phyloP scores from a whole-genome alignment of 805 yeast genomes.

The Tetrapisispora iriomotensis region DNA sequence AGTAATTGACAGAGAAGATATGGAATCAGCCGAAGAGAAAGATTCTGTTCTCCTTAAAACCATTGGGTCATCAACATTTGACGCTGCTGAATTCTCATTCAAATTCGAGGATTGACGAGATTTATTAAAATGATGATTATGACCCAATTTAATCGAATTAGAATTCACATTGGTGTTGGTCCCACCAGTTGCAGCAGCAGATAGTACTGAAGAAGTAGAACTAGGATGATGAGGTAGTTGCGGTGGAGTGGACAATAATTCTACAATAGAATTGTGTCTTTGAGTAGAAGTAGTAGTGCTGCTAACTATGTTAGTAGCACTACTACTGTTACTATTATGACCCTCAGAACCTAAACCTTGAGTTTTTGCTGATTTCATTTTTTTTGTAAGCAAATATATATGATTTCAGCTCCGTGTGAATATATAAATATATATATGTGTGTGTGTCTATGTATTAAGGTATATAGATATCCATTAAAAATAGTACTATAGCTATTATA shows the following conservation, averaged over 20 bases:
- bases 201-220: neutral
- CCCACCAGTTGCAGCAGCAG: constrained; percentile 6
- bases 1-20: constrained; percentile 3
- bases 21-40: constrained; percentile 3
- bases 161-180: constrained; percentile 5
- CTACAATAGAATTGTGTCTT: constrained; percentile 63
- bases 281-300: neutral
- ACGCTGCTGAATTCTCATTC: constrained; percentile 1
- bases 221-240: constrained; percentile 35
- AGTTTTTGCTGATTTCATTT: too few relatives aligned
- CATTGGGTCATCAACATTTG: constrained; percentile 1
- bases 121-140: constrained; percentile 2
- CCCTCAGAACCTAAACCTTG: too few relatives aligned
- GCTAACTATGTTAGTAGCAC: constrained; percentile 1
- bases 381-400: too few relatives aligned
- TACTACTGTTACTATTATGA: neutral
- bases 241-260: constrained; percentile 68
- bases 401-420: too few relatives aligned
- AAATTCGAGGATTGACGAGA: constrained; percentile 3
- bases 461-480: too few relatives aligned
- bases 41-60: constrained; percentile 3
- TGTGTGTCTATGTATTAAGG: too few relatives aligned
- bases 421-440: too few relatives aligned
- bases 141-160: constrained; percentile 1
- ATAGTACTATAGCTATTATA: too few relatives aligned